Percentiles rank a stretch among this genome's conserved stretches.
Conservation (phyloP, 805 yeast species). For the Lachancea cidri region DNA sequence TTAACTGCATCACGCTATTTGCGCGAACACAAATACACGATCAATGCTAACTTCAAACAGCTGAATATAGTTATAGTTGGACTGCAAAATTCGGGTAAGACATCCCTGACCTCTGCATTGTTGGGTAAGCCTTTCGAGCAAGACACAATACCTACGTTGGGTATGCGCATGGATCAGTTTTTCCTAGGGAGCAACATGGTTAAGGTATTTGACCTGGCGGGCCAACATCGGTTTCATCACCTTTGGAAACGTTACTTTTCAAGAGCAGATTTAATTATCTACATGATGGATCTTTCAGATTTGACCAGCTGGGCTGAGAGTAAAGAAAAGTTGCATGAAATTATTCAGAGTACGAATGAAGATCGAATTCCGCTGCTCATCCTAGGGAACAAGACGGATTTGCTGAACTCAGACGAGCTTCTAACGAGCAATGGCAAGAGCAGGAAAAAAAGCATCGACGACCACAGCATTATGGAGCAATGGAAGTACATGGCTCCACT, state of each 20-base stretch:
- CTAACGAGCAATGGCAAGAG: not conserved
- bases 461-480: slow-evolving; percentile 5
- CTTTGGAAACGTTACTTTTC: slow-evolving; percentile 20
- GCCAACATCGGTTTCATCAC: slow-evolving; percentile 21
- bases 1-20: not conserved
- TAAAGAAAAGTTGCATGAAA: slow-evolving; percentile 12
- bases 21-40: not conserved
- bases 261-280: slow-evolving; percentile 19
- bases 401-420: slow-evolving; percentile 6
- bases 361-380: slow-evolving; percentile 19
- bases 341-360: slow-evolving; percentile 16
- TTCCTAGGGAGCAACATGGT: slow-evolving; percentile 14
- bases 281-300: slow-evolving; percentile 22
- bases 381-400: slow-evolving; percentile 20
- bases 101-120: slow-evolving; percentile 16
- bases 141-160: slow-evolving; percentile 23
- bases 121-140: slow-evolving; percentile 16
- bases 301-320: slow-evolving; percentile 13
- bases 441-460: slow-evolving; percentile 3
- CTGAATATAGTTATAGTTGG: slow-evolving; percentile 21
- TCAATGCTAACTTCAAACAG: slow-evolving; percentile 11
- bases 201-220: slow-evolving; percentile 19
- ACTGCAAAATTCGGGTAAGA: slow-evolving; percentile 21
- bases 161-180: slow-evolving; percentile 15
- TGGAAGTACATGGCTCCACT: slow-evolving; percentile 13